A percentile compares a stretch with the other conserved stretches of the same genome.
These are phyloP conservation scores for Cordyceps farinosa DNA, from an alignment of 2,329 filamentous ascomycete genomes.

Conservation along the genomic window DNA sequence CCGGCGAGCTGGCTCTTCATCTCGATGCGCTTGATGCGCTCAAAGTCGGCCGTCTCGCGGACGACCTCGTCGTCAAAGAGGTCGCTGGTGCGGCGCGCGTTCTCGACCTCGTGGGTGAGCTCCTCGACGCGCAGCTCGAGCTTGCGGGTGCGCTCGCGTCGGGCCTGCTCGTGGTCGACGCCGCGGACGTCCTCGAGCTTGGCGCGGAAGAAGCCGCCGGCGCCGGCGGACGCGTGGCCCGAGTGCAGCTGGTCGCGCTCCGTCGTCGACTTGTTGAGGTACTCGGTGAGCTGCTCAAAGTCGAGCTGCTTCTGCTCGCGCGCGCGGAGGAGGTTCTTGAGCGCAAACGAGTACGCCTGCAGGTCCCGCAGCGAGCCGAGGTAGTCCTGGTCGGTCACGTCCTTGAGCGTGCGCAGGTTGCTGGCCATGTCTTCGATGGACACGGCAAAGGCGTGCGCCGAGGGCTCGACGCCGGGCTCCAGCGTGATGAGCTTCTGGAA, in stretches of 20 bases:
- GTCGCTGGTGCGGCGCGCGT: conserved; percentile 79
- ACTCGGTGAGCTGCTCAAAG: conserved; percentile 92
- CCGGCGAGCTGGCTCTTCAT: conserved; percentile 83
- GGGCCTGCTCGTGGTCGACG: conserved; percentile 90
- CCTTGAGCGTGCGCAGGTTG: conserved; percentile 76
- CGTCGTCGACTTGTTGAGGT: conserved; percentile 82
- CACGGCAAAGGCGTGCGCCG: conserved; percentile 80
- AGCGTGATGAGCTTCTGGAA: conserved; percentile 90
- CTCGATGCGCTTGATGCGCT: conserved; percentile 91
- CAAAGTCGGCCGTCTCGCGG: conserved; percentile 88
- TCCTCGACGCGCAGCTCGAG: conserved; percentile 91
- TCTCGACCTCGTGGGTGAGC: conserved; percentile 83
- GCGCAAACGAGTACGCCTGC: conserved; percentile 85
- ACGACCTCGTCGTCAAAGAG: conserved; percentile 96
- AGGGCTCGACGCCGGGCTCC: conserved; percentile 79
- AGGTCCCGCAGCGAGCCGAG: conserved; percentile 89
- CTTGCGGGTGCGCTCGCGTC: conserved; percentile 82
- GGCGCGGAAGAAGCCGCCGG: conserved; percentile 80
- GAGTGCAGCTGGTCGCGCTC: conserved; percentile 78
- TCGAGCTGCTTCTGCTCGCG: conserved; percentile 98
- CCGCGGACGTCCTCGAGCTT: conserved; percentile 97
- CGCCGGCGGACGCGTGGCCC: conserved; percentile 63
- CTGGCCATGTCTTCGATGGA: conserved; percentile 79
- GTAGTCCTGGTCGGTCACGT: conserved; percentile 94
- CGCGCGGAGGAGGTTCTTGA: conserved; percentile 85